phyloP scores from a whole-genome alignment of 2,329 filamentous ascomycete species.

The Falciphora oryzae region DNA sequence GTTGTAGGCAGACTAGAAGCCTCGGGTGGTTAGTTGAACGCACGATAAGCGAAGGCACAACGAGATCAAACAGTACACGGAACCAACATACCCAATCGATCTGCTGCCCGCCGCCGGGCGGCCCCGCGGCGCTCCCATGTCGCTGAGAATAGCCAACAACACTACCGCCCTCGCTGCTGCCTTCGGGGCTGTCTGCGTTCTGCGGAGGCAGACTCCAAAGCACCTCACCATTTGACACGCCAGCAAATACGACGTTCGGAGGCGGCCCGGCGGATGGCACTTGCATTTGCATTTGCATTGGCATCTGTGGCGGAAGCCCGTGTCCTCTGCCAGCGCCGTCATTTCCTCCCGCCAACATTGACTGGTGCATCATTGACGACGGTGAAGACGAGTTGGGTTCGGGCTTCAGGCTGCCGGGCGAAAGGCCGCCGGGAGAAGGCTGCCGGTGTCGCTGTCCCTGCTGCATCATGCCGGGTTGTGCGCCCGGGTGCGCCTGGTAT shows the following conservation, averaged over 20 bases:
- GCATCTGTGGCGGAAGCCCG: conserved; percentile 6
- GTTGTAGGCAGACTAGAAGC: background rate
- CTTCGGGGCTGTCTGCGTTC: conserved; percentile 30
- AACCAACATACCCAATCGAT: conserved; percentile 58
- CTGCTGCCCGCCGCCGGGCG: conserved; percentile 33
- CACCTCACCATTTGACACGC: conserved; percentile 41
- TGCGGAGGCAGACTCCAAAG: conserved; percentile 38
- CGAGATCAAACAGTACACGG: background rate
- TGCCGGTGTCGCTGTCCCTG: conserved; percentile 13
- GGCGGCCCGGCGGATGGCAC: conserved; percentile 13
- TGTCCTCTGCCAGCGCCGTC: background rate
- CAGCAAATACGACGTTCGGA: conserved; percentile 36
- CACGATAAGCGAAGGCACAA: too few relatives aligned
- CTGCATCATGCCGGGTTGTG: conserved; percentile 14
- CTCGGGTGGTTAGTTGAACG: background rate
- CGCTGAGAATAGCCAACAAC: conserved; percentile 16
- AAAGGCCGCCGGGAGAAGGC: background rate
- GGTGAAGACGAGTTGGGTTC: background rate
- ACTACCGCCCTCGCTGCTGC: conserved; percentile 36
- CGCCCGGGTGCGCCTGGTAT: background rate
- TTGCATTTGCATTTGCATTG: conserved; percentile 10
- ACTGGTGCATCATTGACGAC: conserved; percentile 4
- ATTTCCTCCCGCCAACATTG: conserved; percentile 6
- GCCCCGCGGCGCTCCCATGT: background rate
- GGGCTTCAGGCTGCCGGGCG: conserved; percentile 9